Percentiles rank a stretch among this genome's conserved stretches.
Evolutionary conservation across 345 rosid genomes (phyloP).

Genomic region (Citrus glauca): DNA sequence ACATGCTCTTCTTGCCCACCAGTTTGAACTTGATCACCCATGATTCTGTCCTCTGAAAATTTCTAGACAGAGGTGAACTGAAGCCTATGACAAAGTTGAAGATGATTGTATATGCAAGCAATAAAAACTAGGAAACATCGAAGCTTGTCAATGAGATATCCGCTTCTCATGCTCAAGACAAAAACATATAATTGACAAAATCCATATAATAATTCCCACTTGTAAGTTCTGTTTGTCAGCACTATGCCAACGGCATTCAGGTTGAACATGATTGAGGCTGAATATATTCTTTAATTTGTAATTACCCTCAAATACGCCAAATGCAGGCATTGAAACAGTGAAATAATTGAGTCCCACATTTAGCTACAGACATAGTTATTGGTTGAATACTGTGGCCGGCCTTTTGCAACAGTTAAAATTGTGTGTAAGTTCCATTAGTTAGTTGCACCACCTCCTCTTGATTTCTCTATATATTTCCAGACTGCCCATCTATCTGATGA

Average conservation of each 20-base stretch:
- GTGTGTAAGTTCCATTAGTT: neutral
- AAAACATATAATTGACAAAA: neutral
- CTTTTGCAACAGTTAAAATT: neutral
- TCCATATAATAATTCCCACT: neutral
- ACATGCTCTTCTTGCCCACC: slow-evolving; percentile 1
- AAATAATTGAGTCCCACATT: neutral
- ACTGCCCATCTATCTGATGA: neutral
- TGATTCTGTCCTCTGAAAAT: neutral
- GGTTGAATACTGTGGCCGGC: neutral
- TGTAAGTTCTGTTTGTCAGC: neutral
- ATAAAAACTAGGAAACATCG: slow-evolving; percentile 1
- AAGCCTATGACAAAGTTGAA: slow-evolving; percentile 5
- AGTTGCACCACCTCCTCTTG: neutral
- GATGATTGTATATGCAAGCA: neutral
- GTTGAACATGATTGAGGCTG: neutral
- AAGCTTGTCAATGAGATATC: slow-evolving; percentile 1
- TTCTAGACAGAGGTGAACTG: neutral
- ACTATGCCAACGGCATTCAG: neutral
- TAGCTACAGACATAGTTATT: neutral
- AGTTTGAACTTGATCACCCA: slow-evolving; percentile 26
- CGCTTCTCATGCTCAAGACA: neutral
- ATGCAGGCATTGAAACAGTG: slow-evolving; percentile 1
- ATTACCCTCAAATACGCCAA: neutral
- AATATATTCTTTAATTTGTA: neutral
- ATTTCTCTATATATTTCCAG: neutral